Evolutionary conservation across 345 rosid species (phyloP).

Genomic region (Rhodamnia argentea): DNA sequence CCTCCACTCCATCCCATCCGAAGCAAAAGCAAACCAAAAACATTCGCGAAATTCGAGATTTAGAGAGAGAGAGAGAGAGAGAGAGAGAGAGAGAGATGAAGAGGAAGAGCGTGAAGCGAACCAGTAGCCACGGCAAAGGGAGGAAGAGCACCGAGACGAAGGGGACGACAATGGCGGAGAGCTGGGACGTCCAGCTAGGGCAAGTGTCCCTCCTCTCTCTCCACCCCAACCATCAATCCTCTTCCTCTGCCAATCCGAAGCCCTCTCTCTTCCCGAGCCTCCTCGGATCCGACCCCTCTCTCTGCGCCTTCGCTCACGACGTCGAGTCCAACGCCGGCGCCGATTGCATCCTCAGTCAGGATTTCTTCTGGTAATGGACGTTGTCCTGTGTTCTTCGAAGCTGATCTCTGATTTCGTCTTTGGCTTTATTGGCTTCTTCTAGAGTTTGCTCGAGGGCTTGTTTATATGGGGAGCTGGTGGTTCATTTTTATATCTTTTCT

Average conservation of each 20-base stretch:
- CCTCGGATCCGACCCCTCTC: conserved; percentile 33
- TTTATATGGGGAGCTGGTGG: not conserved
- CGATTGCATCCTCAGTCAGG: conserved; percentile 89
- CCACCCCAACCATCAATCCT: not conserved
- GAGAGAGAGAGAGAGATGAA: not conserved
- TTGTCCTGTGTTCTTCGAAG: not conserved
- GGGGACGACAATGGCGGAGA: conserved; percentile 21
- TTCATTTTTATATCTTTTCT: not conserved
- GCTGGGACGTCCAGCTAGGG: conserved; percentile 34
- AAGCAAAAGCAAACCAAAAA: not conserved
- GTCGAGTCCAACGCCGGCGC: conserved; percentile 32
- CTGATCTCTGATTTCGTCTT: not conserved
- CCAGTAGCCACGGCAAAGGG: conserved; percentile 11
- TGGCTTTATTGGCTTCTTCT: not conserved
- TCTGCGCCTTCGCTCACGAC: conserved; percentile 13
- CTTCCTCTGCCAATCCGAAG: conserved; percentile 5
- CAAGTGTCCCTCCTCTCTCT: conserved; percentile 9
- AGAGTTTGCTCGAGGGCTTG: not conserved
- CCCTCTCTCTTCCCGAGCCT: conserved; percentile 14
- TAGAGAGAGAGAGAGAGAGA: not conserved
- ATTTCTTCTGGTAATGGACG: conserved; percentile 74
- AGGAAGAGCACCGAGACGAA: conserved; percentile 14
- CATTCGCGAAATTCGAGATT: not conserved
- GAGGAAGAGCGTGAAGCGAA: conserved; percentile 28
- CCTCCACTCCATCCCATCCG: not conserved